Conservation (phyloP, 768 basidiomycete genomes). For the Galerina sulciceps region DNA sequence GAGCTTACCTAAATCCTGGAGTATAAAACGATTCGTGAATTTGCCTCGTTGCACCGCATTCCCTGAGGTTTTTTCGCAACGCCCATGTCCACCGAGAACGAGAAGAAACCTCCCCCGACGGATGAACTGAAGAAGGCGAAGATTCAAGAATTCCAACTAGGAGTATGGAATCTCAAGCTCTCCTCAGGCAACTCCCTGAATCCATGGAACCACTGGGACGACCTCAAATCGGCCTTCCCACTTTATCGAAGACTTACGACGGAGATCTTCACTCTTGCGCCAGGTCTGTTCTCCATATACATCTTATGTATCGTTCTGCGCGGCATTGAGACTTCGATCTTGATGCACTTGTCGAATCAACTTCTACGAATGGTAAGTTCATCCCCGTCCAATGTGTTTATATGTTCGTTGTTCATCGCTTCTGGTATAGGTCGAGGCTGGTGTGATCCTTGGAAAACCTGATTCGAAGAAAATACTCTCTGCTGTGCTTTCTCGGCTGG, state of each 20-base stretch:
- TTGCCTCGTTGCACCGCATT: too few relatives aligned
- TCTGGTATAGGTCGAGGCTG: not conserved
- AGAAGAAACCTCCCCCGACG: not conserved
- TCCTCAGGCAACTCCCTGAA: not conserved
- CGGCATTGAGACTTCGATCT: constrained; percentile 6
- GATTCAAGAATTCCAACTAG: constrained; percentile 11
- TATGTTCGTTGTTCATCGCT: not conserved
- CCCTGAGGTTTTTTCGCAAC: too few relatives aligned
- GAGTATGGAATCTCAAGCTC: constrained; percentile 10
- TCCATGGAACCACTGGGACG: constrained; percentile 1
- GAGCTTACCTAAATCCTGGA: too few relatives aligned
- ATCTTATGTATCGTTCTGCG: constrained; percentile 9
- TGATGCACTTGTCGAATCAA: constrained; percentile 14
- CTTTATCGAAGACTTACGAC: constrained; percentile 2
- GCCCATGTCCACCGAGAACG: not conserved
- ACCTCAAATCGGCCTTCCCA: not conserved
- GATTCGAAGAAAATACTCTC: not conserved
- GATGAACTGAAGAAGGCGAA: not conserved
- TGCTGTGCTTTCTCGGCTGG: not conserved
- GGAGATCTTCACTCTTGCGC: constrained; percentile 8
- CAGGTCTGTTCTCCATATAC: constrained; percentile 5
- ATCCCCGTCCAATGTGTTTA: not conserved
- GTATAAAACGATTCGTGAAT: too few relatives aligned
- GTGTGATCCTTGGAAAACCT: not conserved
- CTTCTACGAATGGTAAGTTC: constrained; percentile 11